Evolutionary conservation across 1,139 yeast genomes (phyloP).

Genomic region (Taiozyma sp.): DNA sequence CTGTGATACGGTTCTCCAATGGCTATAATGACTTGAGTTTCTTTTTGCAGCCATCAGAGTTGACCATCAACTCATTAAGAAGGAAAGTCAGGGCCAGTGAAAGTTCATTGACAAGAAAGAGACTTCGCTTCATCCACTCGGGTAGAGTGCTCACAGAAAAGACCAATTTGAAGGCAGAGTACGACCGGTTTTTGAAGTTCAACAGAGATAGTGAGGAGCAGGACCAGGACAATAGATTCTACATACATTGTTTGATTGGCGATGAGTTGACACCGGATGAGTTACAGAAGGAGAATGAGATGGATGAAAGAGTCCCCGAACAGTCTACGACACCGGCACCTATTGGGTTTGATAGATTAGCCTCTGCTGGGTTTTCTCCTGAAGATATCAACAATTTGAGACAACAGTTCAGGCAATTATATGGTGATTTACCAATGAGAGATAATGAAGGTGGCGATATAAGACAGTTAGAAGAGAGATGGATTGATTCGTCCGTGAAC

Average conservation of each 20-base stretch:
- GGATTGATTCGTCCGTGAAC: constrained; percentile 80
- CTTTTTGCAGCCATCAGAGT: constrained; percentile 27
- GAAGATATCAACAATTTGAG: constrained; percentile 71
- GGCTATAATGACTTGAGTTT: constrained; percentile 40
- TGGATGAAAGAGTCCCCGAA: constrained; percentile 46
- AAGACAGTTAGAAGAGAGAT: constrained; percentile 74
- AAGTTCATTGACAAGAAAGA: constrained; percentile 32
- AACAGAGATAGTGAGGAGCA: constrained; percentile 8
- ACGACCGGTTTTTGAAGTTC: constrained; percentile 21
- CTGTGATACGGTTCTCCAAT: constrained; percentile 48
- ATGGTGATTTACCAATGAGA: constrained; percentile 39
- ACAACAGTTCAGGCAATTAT: constrained; percentile 64
- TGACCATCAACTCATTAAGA: constrained; percentile 40
- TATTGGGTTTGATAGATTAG: constrained; percentile 77
- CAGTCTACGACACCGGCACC: constrained; percentile 61
- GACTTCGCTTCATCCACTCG: constrained; percentile 67
- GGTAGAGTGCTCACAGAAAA: constrained; percentile 65
- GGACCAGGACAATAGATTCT: constrained; percentile 30
- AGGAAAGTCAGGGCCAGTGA: constrained; percentile 35
- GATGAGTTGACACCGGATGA: constrained; percentile 57
- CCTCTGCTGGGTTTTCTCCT: constrained; percentile 77
- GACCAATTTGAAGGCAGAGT: constrained; percentile 43
- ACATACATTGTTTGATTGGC: constrained; percentile 80
- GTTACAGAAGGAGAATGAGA: constrained; percentile 53
- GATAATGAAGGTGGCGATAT: constrained; percentile 29